A percentile compares a stretch with the other conserved stretches of the same genome.
phyloP scores from a whole-genome alignment of 805 yeast species.

The Sungouiella blattae region DNA sequence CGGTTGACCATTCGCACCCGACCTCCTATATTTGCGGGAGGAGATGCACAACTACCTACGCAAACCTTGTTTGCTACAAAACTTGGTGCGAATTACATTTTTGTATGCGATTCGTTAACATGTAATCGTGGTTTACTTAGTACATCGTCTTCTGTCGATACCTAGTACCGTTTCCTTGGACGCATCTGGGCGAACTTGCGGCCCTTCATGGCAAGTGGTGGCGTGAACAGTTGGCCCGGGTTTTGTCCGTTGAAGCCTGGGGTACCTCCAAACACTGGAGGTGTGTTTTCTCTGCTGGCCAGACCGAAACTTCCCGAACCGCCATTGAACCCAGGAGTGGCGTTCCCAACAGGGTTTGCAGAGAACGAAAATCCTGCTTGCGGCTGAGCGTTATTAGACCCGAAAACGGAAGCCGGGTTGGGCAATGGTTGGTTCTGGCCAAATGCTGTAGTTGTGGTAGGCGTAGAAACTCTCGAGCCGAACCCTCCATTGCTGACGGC shows the following conservation, averaged over 20 bases:
- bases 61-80: too few relatives aligned
- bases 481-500: not conserved
- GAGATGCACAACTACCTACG: too few relatives aligned
- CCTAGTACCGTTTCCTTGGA: conserved; percentile 23
- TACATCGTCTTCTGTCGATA: too few relatives aligned
- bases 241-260: conserved; percentile 1
- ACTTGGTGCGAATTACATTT: too few relatives aligned
- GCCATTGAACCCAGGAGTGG: conserved; percentile 7
- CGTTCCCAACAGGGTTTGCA: conserved; percentile 7
- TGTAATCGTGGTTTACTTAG: too few relatives aligned
- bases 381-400: conserved; percentile 1
- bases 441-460: not conserved
- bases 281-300: conserved; percentile 14
- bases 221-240: conserved; percentile 13
- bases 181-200: conserved; percentile 35
- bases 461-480: not conserved
- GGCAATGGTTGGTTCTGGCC: conserved; percentile 1
- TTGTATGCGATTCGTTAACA: too few relatives aligned
- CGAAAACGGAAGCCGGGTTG: conserved; percentile 1
- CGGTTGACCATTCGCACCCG: too few relatives aligned
- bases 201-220: conserved; percentile 18
- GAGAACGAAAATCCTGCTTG: conserved; percentile 11
- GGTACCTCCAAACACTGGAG: conserved; percentile 14
- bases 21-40: too few relatives aligned
- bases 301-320: conserved; percentile 16